These are phyloP conservation scores for Aspergillus oerlinghausenensis DNA, from an alignment of 2,329 filamentous ascomycete species.

Conservation along the genomic window DNA sequence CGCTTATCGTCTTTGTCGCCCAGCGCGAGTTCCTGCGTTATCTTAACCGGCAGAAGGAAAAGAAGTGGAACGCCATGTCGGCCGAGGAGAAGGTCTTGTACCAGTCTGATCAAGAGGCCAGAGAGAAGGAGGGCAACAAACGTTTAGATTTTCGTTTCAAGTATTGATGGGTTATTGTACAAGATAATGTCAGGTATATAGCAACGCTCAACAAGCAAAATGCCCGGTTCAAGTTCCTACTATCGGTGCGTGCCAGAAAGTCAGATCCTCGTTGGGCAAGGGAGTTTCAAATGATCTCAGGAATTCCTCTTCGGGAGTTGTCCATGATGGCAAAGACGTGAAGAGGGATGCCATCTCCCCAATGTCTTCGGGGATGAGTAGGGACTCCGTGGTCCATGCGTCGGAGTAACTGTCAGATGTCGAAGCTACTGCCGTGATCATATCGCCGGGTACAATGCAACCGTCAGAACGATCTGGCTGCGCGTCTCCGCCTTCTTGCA, in stretches of 20 bases:
- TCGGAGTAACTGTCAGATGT: background rate
- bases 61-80: conserved; percentile 45
- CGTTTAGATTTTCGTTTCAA: conserved; percentile 51
- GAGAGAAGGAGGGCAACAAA: conserved; percentile 48
- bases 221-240: background rate
- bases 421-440: background rate
- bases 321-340: background rate
- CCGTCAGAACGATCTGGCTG: background rate
- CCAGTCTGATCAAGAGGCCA: conserved; percentile 41
- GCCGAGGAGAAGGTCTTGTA: conserved; percentile 44
- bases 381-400: background rate
- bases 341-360: background rate
- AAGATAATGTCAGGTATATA: background rate
- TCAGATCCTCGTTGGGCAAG: background rate
- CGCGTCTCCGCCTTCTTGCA: background rate
- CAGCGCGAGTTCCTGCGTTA: conserved; percentile 44
- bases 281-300: background rate
- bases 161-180: conserved; percentile 29
- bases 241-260: background rate
- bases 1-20: conserved; percentile 44
- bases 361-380: background rate
- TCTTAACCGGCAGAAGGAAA: conserved; percentile 49
- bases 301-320: background rate
- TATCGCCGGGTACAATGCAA: background rate
- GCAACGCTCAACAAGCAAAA: background rate